Conservation (phyloP, 2,329 filamentous ascomycete genomes). For the Ophiocordyceps unilateralis region DNA sequence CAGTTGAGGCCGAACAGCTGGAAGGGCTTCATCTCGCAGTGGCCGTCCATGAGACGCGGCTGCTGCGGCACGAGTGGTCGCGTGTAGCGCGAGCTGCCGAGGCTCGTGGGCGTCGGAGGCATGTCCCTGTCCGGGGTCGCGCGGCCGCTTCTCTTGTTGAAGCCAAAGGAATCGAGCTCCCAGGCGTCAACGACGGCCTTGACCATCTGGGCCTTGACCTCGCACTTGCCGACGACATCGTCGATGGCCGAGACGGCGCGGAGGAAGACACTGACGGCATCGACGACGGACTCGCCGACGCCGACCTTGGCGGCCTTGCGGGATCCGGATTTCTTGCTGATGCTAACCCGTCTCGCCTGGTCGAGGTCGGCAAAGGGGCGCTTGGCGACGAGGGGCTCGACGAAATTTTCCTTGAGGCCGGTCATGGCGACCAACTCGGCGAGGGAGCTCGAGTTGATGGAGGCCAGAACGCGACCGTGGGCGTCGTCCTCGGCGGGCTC, state of each 20-base stretch:
- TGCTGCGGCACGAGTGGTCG: constrained; percentile 38
- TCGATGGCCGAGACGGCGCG: constrained; percentile 71
- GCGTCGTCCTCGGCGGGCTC: constrained; percentile 13
- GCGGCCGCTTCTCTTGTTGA: constrained; percentile 15
- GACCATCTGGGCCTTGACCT: constrained; percentile 45
- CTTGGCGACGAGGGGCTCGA: constrained; percentile 51
- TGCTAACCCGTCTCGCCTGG: constrained; percentile 47
- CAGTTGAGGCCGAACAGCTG: constrained; percentile 92
- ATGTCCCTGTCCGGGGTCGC: constrained; percentile 16
- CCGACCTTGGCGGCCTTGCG: constrained; percentile 26
- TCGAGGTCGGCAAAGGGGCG: constrained; percentile 57
- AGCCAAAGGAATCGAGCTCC: constrained; percentile 31
- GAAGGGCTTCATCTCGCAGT: constrained; percentile 75
- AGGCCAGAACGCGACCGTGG: constrained; percentile 42
- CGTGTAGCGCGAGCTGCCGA: constrained; percentile 15
- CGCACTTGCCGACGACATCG: constrained; percentile 60
- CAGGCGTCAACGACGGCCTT: constrained; percentile 28
- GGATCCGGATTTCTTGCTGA: constrained; percentile 28
- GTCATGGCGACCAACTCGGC: constrained; percentile 72
- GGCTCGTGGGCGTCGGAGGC: constrained; percentile 24
- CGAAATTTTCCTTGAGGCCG: constrained; percentile 50
- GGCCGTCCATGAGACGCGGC: constrained; percentile 59
- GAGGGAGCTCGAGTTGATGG: constrained; percentile 64
- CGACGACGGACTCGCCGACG: constrained; percentile 34
- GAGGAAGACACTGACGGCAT: constrained; percentile 51